Conservation (phyloP, 225 moss, liverwort and hornwort genomes). For the Straminergon stramineum region DNA sequence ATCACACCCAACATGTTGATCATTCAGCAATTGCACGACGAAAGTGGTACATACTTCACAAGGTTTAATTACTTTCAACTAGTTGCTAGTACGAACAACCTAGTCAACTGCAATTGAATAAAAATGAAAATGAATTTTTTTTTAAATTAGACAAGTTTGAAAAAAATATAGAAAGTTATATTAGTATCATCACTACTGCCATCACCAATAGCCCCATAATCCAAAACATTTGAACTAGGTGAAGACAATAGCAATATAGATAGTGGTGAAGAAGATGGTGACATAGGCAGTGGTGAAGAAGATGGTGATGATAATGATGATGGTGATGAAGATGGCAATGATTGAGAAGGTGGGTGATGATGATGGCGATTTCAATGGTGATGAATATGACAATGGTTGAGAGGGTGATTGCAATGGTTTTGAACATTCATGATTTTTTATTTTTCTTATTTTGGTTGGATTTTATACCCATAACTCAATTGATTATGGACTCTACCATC, state of each 20-base stretch:
- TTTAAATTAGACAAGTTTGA: background rate
- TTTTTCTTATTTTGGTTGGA: background rate
- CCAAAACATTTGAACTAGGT: background rate
- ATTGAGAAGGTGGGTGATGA: background rate
- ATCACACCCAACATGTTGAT: background rate
- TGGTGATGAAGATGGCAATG: background rate
- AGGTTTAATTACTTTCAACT: background rate
- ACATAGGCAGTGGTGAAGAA: no score
- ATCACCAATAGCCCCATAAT: background rate
- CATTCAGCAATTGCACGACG: rapidly evolving
- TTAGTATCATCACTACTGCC: background rate
- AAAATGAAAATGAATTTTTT: background rate
- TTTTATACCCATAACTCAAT: background rate
- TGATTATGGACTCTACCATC: background rate
- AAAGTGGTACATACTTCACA: background rate
- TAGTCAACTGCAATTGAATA: background rate
- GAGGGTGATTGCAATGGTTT: background rate
- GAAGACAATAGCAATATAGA: no score
- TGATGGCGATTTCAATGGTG: background rate
- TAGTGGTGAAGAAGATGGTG: background rate
- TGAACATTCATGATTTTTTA: background rate
- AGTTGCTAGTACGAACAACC: background rate
- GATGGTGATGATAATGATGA: no score
- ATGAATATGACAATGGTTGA: no score
- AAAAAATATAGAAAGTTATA: background rate